Percentiles rank a stretch among this genome's conserved stretches.
Conservation (phyloP, 768 basidiomycete genomes). For the Phlegmacium glaucopus region DNA sequence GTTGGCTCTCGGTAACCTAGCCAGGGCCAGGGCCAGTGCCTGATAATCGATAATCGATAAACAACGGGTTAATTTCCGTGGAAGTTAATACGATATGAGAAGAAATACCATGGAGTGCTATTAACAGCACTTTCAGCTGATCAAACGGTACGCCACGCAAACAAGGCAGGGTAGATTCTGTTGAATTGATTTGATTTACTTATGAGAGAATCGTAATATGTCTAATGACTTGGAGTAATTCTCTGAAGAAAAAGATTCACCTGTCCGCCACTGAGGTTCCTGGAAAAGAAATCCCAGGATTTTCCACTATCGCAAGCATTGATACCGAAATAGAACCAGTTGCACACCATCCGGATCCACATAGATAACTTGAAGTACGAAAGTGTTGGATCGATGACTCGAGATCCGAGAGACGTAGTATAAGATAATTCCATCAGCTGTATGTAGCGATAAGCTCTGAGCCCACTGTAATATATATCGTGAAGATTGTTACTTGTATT, state of each 20-base stretch:
- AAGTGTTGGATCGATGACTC: not conserved
- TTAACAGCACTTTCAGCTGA: conserved; percentile 41
- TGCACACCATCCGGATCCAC: too few relatives aligned
- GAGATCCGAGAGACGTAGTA: not conserved
- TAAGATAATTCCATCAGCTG: too few relatives aligned
- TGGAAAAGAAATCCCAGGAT: conserved; percentile 30
- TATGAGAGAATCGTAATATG: conserved; percentile 44
- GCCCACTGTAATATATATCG: too few relatives aligned
- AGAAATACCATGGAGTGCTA: conserved; percentile 37
- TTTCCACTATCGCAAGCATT: conserved; percentile 35
- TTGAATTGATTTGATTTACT: conserved; percentile 40
- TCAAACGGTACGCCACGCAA: conserved; percentile 37
- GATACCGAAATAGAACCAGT: conserved; percentile 42
- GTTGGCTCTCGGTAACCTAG: conserved; percentile 38
- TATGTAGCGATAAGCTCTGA: too few relatives aligned
- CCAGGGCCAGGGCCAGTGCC: conserved; percentile 25
- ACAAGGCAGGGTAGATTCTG: conserved; percentile 38
- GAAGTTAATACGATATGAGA: conserved; percentile 32
- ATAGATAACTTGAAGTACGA: conserved; percentile 17
- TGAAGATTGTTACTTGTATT: too few relatives aligned
- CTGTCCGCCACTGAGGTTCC: conserved; percentile 22
- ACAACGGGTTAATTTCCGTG: conserved; percentile 18
- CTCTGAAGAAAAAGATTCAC: conserved; percentile 4
- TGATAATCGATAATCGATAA: conserved; percentile 20
- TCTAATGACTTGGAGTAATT: too few relatives aligned